Base-by-base conservation (phyloP, 768 basidiomycete species). In the Termitomyces sp. region DNA sequence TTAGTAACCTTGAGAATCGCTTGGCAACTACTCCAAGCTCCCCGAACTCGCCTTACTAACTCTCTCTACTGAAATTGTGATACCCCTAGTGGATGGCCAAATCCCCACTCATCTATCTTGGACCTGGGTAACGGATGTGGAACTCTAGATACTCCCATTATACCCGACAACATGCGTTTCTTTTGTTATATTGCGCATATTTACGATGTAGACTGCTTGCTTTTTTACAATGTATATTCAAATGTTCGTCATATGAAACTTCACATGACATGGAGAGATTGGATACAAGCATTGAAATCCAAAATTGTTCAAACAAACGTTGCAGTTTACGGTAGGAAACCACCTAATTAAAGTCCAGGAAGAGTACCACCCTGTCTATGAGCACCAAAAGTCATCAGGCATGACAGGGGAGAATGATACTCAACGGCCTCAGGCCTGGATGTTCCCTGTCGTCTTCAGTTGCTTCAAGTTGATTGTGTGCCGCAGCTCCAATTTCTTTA, bases 1-100 rank as follows among this genome's bases (percentile, higher is more conserved):
- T 30, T 57, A 82, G 83, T 66, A 83, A 83, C 68, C 71, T 85
- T 58, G 83, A 85, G 73, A 83, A 78, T 68, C 81, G 83, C 34
- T 77, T 85, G 55, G 80, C 81, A 46, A 18, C 18, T 39, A 78
- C 80, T 20, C 82, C 82, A 65, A 79, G 78, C 13, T 11, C 54
- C 56, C 75, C 75, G 3, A 11, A 36, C 22, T 55, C 55, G 8
- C 54, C 61, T 20, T 66, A 61, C 55, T 64, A 63, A 60, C 45
- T 27, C 45, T 41, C 22, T 48, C 27, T 27, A 27, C 27, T 27
- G 8, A 47, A 51, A 56, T 12, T 45, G 53, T 18, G 49, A 58
- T 62, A 61, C 57, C 61, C 49, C 22, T n/a, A 34, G 45, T 41
- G 36, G 50, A 50, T 51, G 41, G 45, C n/a, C 34, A 27, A 30